Conservation (phyloP, 164 flowering plant species). For the Tetracentron sinense region DNA sequence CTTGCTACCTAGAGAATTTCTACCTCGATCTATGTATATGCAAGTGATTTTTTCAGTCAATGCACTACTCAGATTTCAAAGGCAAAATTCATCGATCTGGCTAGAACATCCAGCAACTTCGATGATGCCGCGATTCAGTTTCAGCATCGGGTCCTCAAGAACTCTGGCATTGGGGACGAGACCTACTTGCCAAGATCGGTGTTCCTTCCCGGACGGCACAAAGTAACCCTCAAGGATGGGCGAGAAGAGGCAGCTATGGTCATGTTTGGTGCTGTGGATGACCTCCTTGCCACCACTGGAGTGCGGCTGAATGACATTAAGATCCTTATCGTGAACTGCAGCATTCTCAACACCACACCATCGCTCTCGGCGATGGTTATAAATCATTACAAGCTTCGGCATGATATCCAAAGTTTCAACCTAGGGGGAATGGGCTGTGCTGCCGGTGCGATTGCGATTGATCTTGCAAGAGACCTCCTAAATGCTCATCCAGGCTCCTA, state of each 20-base stretch:
- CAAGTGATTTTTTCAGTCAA: not conserved
- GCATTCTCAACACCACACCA: constrained; percentile 54
- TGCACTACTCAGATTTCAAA: constrained; percentile 33
- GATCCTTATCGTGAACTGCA: constrained; percentile 63
- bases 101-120: constrained; percentile 53
- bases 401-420: constrained; percentile 48
- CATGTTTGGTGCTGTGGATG: constrained; percentile 56
- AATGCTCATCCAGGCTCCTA: constrained; percentile 42
- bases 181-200: constrained; percentile 51
- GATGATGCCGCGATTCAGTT: constrained; percentile 37
- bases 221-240: constrained; percentile 37
- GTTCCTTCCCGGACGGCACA: constrained; percentile 36
- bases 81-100: constrained; percentile 49
- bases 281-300: constrained; percentile 42
- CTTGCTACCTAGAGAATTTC: too few relatives aligned
- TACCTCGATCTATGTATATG: too few relatives aligned
- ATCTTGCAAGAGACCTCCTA: constrained; percentile 56
- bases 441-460: constrained; percentile 61
- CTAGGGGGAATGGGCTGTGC: constrained; percentile 87
- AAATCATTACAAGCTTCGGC: constrained; percentile 58
- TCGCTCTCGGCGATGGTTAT: constrained; percentile 72
- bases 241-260: constrained; percentile 60
- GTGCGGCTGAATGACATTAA: constrained; percentile 40
- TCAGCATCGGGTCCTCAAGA: constrained; percentile 38
- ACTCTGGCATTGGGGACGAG: constrained; percentile 67